phyloP scores from a whole-genome alignment of 306 rosid genomes.

The Pachyrhizus erosus region DNA sequence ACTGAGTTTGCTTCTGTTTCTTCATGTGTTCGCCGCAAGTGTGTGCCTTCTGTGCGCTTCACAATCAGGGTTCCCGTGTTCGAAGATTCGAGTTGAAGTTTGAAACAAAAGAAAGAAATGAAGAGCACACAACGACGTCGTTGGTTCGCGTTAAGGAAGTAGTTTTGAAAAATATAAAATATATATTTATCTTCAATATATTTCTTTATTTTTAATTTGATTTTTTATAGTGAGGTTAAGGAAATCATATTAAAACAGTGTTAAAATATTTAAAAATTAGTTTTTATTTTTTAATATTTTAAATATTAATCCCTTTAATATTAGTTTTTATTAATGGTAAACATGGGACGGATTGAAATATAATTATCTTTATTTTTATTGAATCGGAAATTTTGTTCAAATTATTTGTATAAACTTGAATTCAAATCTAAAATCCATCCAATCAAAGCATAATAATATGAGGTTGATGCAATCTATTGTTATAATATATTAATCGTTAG shows the following conservation, averaged over 20 bases:
- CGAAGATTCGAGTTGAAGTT: not conserved
- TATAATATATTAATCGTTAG: too few species aligned
- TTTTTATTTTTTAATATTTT: too few species aligned
- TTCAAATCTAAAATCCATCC: too few species aligned
- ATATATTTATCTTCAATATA: not conserved
- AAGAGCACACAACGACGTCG: constrained; percentile 13
- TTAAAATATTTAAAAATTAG: too few species aligned
- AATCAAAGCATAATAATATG: too few species aligned
- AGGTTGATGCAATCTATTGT: too few species aligned
- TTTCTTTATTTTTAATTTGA: not conserved
- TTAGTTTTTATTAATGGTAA: too few species aligned
- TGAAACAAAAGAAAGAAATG: not conserved
- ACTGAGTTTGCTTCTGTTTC: constrained; percentile 54
- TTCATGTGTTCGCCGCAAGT: constrained; percentile 58
- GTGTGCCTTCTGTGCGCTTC: constrained; percentile 11
- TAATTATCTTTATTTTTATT: too few species aligned
- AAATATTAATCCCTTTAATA: too few species aligned
- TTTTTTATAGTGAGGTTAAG: not conserved
- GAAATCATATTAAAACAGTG: not conserved
- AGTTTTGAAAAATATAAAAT: not conserved
- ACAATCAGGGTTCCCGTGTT: constrained; percentile 38
- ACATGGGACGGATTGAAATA: too few species aligned
- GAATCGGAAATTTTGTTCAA: too few species aligned
- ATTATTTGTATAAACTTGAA: too few species aligned
- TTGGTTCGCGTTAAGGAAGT: not conserved